Evolutionary conservation across 1,284 basidiomycete genomes (phyloP).

Genomic region (Ustilago lituana): DNA sequence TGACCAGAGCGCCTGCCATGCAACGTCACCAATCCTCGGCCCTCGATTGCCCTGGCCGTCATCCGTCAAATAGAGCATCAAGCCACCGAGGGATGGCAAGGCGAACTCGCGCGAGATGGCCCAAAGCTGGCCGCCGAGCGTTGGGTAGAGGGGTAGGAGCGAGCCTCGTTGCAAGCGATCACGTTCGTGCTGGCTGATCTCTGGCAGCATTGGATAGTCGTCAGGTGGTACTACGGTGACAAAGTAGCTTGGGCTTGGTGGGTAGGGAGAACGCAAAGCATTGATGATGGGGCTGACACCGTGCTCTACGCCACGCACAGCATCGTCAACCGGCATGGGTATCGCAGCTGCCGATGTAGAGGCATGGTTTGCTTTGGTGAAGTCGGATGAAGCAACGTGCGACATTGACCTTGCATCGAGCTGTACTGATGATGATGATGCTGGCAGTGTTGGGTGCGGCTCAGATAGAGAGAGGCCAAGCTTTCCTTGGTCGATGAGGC

Average conservation of each 20-base stretch:
- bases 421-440: constrained; percentile 4
- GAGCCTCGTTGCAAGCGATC: constrained; percentile 53
- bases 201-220: constrained; percentile 27
- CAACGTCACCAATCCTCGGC: constrained; percentile 59
- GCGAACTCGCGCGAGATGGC: constrained; percentile 65
- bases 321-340: neutral
- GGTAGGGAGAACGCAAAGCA: constrained; percentile 35
- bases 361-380: neutral
- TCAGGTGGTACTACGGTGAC: constrained; percentile 54
- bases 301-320: constrained; percentile 18
- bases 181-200: constrained; percentile 18
- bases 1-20: constrained; percentile 63
- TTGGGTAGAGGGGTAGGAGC: constrained; percentile 62
- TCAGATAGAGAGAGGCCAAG: constrained; percentile 4
- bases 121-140: constrained; percentile 64
- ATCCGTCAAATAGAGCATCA: constrained; percentile 60
- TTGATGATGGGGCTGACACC: constrained; percentile 38
- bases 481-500: constrained; percentile 5
- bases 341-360: neutral
- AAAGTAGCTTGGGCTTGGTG: constrained; percentile 44
- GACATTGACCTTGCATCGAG: neutral
- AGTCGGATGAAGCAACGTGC: constrained; percentile 7
- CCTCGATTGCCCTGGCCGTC: constrained; percentile 62
- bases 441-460: neutral
- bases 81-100: constrained; percentile 61